phyloP scores from a whole-genome alignment of 2,329 filamentous ascomycete species.

The Aspergillus persii region DNA sequence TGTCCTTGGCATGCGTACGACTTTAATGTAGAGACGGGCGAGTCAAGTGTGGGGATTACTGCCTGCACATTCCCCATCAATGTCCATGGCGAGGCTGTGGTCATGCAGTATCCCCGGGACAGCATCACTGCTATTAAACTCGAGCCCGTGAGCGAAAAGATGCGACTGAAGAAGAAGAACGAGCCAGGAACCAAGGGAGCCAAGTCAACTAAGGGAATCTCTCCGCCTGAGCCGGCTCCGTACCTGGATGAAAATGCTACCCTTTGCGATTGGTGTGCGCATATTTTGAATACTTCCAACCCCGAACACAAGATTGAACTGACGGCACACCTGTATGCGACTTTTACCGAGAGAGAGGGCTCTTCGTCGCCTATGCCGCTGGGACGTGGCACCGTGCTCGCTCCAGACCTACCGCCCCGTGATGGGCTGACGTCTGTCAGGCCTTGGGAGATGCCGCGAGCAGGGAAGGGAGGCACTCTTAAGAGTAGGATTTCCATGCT shows the following conservation, averaged over 20 bases:
- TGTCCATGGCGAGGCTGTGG: slow-evolving; percentile 34
- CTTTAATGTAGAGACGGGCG: slow-evolving; percentile 50
- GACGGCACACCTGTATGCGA: slow-evolving; percentile 44
- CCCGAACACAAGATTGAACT: slow-evolving; percentile 50
- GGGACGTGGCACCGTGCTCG: slow-evolving; percentile 35
- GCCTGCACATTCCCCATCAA: slow-evolving; percentile 47
- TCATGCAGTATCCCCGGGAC: slow-evolving; percentile 32
- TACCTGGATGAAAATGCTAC: slow-evolving; percentile 44
- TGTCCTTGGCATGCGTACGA: slow-evolving; percentile 52
- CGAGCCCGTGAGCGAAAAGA: slow-evolving; percentile 47
- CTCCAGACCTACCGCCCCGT: slow-evolving; percentile 44
- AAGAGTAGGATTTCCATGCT: slow-evolving; percentile 49
- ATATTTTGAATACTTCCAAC: slow-evolving; percentile 46
- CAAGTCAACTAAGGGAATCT: slow-evolving; percentile 5
- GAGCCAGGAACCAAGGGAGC: slow-evolving; percentile 15
- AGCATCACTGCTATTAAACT: slow-evolving; percentile 30
- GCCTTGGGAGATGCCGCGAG: slow-evolving; percentile 41
- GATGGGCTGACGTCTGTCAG: slow-evolving; percentile 40
- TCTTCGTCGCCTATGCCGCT: slow-evolving; percentile 43
- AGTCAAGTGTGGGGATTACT: slow-evolving; percentile 49
- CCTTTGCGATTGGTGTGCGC: slow-evolving; percentile 49
- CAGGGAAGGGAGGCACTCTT: slow-evolving; percentile 43
- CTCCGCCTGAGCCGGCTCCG: slow-evolving; percentile 14
- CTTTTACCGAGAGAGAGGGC: slow-evolving; percentile 41
- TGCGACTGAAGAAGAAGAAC: slow-evolving; percentile 44